Conservation (phyloP, 768 basidiomycete species). For the Trametes meyenii region DNA sequence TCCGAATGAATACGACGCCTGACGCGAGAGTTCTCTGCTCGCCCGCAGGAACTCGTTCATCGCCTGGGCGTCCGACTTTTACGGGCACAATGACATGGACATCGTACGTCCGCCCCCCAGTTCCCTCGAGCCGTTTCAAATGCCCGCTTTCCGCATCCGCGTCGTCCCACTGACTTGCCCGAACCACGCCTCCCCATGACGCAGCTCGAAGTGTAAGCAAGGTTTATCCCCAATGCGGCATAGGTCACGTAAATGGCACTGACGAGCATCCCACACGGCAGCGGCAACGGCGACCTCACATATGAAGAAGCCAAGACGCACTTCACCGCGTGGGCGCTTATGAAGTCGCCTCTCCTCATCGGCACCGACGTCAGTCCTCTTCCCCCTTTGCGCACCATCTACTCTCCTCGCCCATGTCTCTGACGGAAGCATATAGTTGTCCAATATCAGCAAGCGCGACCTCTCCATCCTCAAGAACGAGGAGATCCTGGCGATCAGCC, state of each 20-base stretch:
- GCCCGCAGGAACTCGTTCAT: conserved; percentile 61
- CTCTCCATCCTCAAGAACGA: conserved; percentile 61
- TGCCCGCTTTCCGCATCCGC: neutral
- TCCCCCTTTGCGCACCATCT: neutral
- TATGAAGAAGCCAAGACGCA: conserved; percentile 69
- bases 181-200: neutral
- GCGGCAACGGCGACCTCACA: conserved; percentile 64
- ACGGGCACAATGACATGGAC: conserved; percentile 70
- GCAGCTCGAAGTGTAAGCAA: conserved; percentile 26
- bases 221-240: neutral
- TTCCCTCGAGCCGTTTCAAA: neutral
- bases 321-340: conserved; percentile 72
- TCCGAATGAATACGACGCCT: too few relatives aligned
- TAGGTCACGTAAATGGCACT: neutral
- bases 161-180: too few relatives aligned
- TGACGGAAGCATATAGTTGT: conserved; percentile 41
- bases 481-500: conserved; percentile 70
- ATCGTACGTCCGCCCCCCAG: conserved; percentile 44
- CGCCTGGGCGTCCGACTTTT: conserved; percentile 65
- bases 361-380: conserved; percentile 43
- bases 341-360: conserved; percentile 70
- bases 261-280: conserved; percentile 25
- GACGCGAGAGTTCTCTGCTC: neutral
- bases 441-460: conserved; percentile 50
- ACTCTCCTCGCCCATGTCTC: too few relatives aligned